Base-by-base conservation (phyloP, 805 yeast genomes). In the Barnettozyma siamensis region DNA sequence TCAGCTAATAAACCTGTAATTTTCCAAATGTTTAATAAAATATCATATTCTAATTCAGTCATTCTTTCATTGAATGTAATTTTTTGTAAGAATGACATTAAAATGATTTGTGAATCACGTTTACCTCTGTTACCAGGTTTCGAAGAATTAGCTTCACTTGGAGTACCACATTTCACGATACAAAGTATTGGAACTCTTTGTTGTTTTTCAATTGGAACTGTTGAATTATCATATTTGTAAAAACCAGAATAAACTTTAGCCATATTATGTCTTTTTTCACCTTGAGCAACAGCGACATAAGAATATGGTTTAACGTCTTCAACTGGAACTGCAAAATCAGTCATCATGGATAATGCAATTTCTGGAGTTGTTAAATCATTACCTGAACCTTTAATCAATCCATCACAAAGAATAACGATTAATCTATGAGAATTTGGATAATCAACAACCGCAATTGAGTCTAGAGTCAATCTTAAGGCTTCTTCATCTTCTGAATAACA, bases 91-190 rank as follows among this genome's bases (percentile, higher is more conserved):
- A 88, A 88, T 0, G 91, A 80, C 96, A 88, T 88, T 53, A 88
- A 68, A 46, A 88, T 81, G 45, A 88, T 80, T 62, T 88, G 97
- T 18, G 96, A 86, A 59, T 88, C 97, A 66, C 97, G 84, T 63
- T 88, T 88, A 65, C 97, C 97, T 71, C 97, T 80, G 61, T 88
- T 88, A 51, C 97, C 97, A 5, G 96, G 95, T 57, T 80, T 82
- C 3, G 80, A 68, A 4, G 81, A 69, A 12, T 73, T 71, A 26
- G 76, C 80, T 60, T 88, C 96, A 18, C 71, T 80, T 11, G 88
- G 87, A 0, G 95, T 82, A 45, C 97, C 97, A 63, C 94, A 84
- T 60, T 88, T 88, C 24, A 86, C 94, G 53, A 89, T 69, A 24
- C 81, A 67, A 18, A 89, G 58, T 49, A 88, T 69, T 1, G 96